Evolutionary conservation across 768 basidiomycete genomes (phyloP), one percentile per base, ranked within the genome.

Genomic region (Russula compacta): DNA sequence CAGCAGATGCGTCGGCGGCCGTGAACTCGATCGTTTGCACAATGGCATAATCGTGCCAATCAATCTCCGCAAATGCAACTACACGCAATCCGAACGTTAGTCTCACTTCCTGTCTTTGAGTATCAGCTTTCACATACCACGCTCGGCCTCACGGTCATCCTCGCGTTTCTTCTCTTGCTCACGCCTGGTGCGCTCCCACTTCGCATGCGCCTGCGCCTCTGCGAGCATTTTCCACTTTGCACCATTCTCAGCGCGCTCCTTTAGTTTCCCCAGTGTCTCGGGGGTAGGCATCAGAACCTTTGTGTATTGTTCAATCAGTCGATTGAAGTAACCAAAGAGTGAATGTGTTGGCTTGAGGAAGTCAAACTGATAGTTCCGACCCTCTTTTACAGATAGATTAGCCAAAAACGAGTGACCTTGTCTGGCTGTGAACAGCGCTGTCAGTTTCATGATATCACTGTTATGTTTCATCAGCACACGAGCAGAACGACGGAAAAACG

Each of bases 21-120:
- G 97, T 98, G 70, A 98, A 99, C 70, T 99, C 97, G 67, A 97
- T 94, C 19, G 94, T 97, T 71, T 98, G 93, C 6, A 98, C 97
- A 58, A 97, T 92, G 43, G 94, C 92, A 75, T 97, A 98, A 71
- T 98, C 97, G 69, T 99, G 93, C 97, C 97, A 99, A 71, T 99
- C 97, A 67, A 99, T 98, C 71, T 95, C 92, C 47, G 93, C 92
- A 69, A 97, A 95, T 5, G 95, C 95, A 73, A 85, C 90, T 88
- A 62, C 6, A 55, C 15, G 61, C 9, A 58, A 44, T 67, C 50
- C 24, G 49, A 55, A 36, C 57, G 39, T 60, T 35, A 65, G 67
- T 56, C 63, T 59, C 35, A 36, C 33, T 24, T 58, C 32, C 40
- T 19, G 44, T 29, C 21, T 15, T 24, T n/a, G 24, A 32, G 38